phyloP scores from a whole-genome alignment of 1,139 yeast genomes.

The Dujonia santamariae region DNA sequence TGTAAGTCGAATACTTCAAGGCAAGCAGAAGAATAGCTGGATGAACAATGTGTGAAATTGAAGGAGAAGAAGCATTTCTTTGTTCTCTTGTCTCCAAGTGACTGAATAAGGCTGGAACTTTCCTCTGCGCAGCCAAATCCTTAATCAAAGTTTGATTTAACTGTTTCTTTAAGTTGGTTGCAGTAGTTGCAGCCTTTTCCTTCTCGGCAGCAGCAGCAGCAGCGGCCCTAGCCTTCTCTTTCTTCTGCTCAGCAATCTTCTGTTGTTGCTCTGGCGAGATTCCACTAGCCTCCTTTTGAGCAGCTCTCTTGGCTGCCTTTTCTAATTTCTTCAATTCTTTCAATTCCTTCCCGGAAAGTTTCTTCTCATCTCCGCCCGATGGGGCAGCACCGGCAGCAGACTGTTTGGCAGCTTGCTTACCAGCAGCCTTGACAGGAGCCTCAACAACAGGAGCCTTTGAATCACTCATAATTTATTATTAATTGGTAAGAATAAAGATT shows the following conservation, averaged over 20 bases:
- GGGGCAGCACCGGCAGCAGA: slow-evolving; percentile 6
- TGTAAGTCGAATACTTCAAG: slow-evolving; percentile 76
- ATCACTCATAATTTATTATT: too few relatives aligned
- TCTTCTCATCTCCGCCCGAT: slow-evolving; percentile 13
- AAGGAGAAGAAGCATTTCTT: slow-evolving; percentile 63
- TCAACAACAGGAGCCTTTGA: too few relatives aligned
- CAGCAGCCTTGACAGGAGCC: too few relatives aligned
- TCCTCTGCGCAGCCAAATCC: slow-evolving; percentile 33
- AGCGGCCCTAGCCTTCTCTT: slow-evolving; percentile 33
- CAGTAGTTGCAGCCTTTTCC: slow-evolving; percentile 28
- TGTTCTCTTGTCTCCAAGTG: slow-evolving; percentile 85
- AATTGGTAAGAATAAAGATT: too few relatives aligned
- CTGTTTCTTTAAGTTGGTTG: slow-evolving; percentile 54
- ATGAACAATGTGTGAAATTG: slow-evolving; percentile 72
- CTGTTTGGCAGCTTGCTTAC: neutral
- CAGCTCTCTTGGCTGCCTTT: slow-evolving; percentile 85
- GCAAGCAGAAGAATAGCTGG: slow-evolving; percentile 81
- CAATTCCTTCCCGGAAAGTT: slow-evolving; percentile 73
- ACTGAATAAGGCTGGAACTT: slow-evolving; percentile 69
- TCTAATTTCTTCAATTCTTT: slow-evolving; percentile 86
- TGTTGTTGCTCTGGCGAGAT: slow-evolving; percentile 44
- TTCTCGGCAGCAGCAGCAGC: slow-evolving; percentile 22
- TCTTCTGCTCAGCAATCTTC: slow-evolving; percentile 38
- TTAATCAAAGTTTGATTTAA: slow-evolving; percentile 52
- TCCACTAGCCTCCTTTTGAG: slow-evolving; percentile 55